Evolutionary conservation across 148 eudicot genomes (phyloP).

Genomic region (Polygonum aviculare): DNA sequence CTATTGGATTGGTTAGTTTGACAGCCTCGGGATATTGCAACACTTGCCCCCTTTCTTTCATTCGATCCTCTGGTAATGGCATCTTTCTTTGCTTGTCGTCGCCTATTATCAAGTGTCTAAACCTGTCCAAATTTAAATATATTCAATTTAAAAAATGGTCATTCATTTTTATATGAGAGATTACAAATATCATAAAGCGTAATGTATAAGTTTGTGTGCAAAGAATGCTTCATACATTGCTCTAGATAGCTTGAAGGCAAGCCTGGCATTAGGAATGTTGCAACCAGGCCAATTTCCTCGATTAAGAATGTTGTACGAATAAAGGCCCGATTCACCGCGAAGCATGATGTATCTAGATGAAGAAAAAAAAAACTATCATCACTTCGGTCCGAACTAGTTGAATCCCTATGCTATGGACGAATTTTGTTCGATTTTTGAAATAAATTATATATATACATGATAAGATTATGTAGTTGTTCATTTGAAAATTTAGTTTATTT

Average conservation of each 20-base stretch:
- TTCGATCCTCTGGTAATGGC: constrained; percentile 52
- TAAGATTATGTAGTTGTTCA: too few species aligned
- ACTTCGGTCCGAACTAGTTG: too few species aligned
- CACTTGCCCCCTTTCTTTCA: constrained; percentile 22
- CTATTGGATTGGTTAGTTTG: constrained; percentile 26
- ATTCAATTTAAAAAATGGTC: neutral
- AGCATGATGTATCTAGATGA: constrained; percentile 50
- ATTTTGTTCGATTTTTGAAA: too few species aligned
- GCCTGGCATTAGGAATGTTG: constrained; percentile 46
- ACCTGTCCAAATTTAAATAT: constrained; percentile 20
- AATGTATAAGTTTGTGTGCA: too few species aligned
- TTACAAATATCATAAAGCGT: too few species aligned
- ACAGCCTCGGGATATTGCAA: constrained; percentile 49
- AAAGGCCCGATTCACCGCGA: constrained; percentile 66
- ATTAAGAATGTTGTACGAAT: constrained; percentile 55
- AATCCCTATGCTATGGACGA: too few species aligned
- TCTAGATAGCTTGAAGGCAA: constrained; percentile 56
- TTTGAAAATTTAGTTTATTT: too few species aligned
- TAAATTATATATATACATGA: too few species aligned
- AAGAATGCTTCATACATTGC: constrained; percentile 17
- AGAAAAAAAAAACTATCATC: too few species aligned
- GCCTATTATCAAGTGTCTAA: constrained; percentile 32
- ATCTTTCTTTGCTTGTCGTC: constrained; percentile 39
- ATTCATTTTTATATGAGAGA: too few species aligned
- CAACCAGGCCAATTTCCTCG: constrained; percentile 53